Base-by-base conservation (phyloP, 495 filamentous ascomycete species). In the Penicillium atrosanguineum region DNA sequence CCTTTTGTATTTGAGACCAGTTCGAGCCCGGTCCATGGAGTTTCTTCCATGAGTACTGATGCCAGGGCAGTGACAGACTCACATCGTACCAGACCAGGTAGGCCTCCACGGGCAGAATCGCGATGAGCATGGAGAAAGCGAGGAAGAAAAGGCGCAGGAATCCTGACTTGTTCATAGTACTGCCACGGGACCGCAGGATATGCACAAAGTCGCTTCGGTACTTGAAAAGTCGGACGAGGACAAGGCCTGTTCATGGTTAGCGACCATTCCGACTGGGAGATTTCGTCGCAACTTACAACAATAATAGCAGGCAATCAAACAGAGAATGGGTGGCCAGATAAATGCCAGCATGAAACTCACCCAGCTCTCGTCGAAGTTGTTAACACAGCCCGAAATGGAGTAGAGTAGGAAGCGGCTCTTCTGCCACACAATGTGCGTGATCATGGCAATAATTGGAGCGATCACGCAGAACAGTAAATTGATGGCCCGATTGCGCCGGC, bases 61-160 rank as follows among this genome's bases (percentile, higher is more conserved):
- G 67, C 53, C 70, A 68, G 43, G 63, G 70, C 0, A 68, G 25
- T 16, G 68, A 61, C 18, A 68, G 46, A 6, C 48, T 53, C 6
- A 89, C 55, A 67, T 88, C 85, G 21, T 61, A 36, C 59, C 75
- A 80, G 42, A 94, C 68, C 46, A 87, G 71, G 62, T 82, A 87
- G 48, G 81, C 52, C 40, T 81, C 75, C 9, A 87, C 55, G 1
- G 91, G 91, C 2, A 91, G 53, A 55, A 87, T 84, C 31, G 82
- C 54, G 36, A 89, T 15, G 12, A 95, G 74, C 68, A 95, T 78
- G 44, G 79, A 59, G 23, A 88, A 60, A n/a, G 87, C 76, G 60
- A 96, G 79, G 52, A 85, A 68, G 65, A 93, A 94, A 31, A 96
- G 83, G 48, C 93, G 88, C 36, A 87, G 60, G 69, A 90, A 92